A percentile compares a stretch with the other conserved stretches of the same genome.
Conservation (phyloP, 1,139 yeast genomes). For the Saccharomyces hybrid region DNA sequence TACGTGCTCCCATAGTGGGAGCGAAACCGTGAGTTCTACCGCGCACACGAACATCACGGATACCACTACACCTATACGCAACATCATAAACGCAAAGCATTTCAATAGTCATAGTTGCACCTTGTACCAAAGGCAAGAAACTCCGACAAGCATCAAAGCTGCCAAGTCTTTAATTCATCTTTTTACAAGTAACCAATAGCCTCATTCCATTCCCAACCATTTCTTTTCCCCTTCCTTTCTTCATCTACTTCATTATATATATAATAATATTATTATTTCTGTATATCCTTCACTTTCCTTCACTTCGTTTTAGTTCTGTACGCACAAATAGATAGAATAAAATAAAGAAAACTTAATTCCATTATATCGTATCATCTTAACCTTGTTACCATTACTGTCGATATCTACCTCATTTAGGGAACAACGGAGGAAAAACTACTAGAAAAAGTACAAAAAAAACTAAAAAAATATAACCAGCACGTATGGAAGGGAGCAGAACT, state of each 20-base stretch:
- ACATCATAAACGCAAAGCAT: constrained; percentile 4
- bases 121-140: constrained; percentile 15
- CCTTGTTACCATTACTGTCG: no score
- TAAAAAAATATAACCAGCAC: no score
- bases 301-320: not conserved
- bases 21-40: not conserved
- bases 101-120: not conserved
- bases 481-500: no score
- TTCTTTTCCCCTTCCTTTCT: not conserved
- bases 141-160: constrained; percentile 31
- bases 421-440: not conserved
- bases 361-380: no score
- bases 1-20: not conserved
- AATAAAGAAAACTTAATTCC: not conserved
- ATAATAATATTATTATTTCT: not conserved
- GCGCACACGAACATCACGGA: not conserved
- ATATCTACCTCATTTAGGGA: no score
- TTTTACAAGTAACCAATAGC: constrained; percentile 6
- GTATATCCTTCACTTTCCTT: not conserved
- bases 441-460: not conserved
- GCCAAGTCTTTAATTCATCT: constrained; percentile 30
- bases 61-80: constrained; percentile 13
- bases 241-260: not conserved
- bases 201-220: not conserved
- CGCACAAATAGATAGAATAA: not conserved